These are phyloP conservation scores for Lanmaoa rubissima DNA, from an alignment of 768 basidiomycete species.

Conservation along the genomic window DNA sequence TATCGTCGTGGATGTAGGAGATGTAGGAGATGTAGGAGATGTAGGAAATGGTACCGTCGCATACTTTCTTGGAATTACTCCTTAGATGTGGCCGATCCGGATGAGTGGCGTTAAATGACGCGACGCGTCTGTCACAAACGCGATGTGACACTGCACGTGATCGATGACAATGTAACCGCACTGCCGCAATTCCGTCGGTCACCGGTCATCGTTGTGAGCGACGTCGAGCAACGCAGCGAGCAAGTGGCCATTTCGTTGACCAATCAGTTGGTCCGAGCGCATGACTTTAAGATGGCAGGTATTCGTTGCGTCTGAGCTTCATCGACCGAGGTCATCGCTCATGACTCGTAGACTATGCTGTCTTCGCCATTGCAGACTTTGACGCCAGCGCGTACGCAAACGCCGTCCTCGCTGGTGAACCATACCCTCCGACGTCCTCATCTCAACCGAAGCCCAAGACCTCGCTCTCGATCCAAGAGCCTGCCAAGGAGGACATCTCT, in stretches of 20 bases:
- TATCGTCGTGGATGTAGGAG: constrained; percentile 18
- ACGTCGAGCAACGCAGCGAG: neutral
- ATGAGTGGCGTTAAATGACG: neutral
- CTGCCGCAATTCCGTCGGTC: constrained; percentile 14
- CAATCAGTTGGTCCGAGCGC: neutral
- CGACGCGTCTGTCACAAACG: constrained; percentile 29
- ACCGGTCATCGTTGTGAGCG: neutral
- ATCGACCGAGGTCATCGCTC: neutral
- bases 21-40: constrained; percentile 2
- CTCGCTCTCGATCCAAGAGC: constrained; percentile 41
- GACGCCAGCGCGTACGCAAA: constrained; percentile 91
- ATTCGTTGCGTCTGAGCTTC: neutral
- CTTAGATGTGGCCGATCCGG: constrained; percentile 2
- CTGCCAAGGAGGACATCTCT: constrained; percentile 82
- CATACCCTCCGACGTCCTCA: constrained; percentile 54
- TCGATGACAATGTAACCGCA: constrained; percentile 13
- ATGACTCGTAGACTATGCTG: constrained; percentile 58
- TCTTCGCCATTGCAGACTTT: constrained; percentile 74
- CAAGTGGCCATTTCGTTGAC: neutral
- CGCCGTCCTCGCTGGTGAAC: constrained; percentile 79
- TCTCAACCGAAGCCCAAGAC: constrained; percentile 17
- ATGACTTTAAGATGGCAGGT: constrained; percentile 22
- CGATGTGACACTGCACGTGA: constrained; percentile 33
- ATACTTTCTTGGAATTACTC: constrained; percentile 23
- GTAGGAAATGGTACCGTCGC: constrained; percentile 2